Evolutionary conservation across 2,329 filamentous ascomycete genomes (phyloP).

Genomic region (Hypoxylon sp.): DNA sequence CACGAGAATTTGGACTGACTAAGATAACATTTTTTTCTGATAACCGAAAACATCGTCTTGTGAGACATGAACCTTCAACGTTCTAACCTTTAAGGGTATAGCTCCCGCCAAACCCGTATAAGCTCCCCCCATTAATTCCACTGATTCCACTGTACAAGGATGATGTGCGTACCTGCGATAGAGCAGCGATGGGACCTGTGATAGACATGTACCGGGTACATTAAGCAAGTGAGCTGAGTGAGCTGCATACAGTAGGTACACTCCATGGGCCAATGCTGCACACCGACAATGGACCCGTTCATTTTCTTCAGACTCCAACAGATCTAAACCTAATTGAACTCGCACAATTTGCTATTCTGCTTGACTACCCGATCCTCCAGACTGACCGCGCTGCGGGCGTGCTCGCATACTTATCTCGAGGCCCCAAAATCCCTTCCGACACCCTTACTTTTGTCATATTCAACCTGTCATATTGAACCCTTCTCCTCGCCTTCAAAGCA

Average conservation of each 20-base stretch:
- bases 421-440: constrained; percentile 11
- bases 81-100: constrained; percentile 34
- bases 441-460: neutral
- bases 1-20: neutral
- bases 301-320: constrained; percentile 32
- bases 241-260: constrained; percentile 15
- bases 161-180: neutral
- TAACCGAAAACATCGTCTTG: constrained; percentile 21
- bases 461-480: constrained; percentile 6
- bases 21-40: constrained; percentile 21
- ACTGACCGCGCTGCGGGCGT: constrained; percentile 21
- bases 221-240: constrained; percentile 28
- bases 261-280: constrained; percentile 12
- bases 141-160: neutral
- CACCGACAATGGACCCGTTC: constrained; percentile 40
- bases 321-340: constrained; percentile 34
- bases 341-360: constrained; percentile 23
- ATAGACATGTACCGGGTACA: constrained; percentile 14
- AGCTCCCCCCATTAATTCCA: constrained; percentile 24
- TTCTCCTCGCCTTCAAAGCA: neutral
- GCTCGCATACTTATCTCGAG: constrained; percentile 12
- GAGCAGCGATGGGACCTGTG: neutral
- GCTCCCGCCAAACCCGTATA: constrained; percentile 12
- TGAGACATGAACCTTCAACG: constrained; percentile 20
- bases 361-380: neutral